Percentiles rank a stretch among this genome's conserved stretches.
phyloP scores from a whole-genome alignment of 257 asterid genomes.

The Rhazya stricta region DNA sequence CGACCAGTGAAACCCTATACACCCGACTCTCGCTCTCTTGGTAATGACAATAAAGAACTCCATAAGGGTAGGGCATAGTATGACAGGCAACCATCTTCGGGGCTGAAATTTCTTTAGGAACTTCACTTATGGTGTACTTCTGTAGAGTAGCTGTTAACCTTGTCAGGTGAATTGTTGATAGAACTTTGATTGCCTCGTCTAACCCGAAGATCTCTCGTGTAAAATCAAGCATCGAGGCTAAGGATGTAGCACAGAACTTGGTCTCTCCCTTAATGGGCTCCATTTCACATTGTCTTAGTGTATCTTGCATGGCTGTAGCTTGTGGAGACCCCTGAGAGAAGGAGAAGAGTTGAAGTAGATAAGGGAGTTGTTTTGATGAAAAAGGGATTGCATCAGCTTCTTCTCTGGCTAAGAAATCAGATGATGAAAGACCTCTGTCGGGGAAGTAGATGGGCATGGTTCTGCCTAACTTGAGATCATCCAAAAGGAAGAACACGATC shows the following conservation, averaged over 20 bases:
- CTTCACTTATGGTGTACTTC: constrained; percentile 36
- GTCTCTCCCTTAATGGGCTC: constrained; percentile 57
- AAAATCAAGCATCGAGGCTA: constrained; percentile 59
- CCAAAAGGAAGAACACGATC: constrained; percentile 52
- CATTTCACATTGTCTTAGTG: constrained; percentile 56
- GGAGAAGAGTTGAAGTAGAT: constrained; percentile 43
- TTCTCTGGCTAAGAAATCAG: constrained; percentile 36
- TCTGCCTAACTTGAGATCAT: constrained; percentile 49
- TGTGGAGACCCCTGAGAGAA: constrained; percentile 58
- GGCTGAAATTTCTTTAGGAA: constrained; percentile 31
- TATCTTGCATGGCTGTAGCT: constrained; percentile 59
- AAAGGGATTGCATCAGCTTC: constrained; percentile 67
- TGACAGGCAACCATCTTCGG: constrained; percentile 62
- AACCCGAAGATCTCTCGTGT: constrained; percentile 36
- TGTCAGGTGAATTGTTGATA: constrained; percentile 44
- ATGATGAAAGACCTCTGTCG: constrained; percentile 26
- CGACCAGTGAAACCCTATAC: constrained; percentile 31
- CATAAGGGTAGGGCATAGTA: constrained; percentile 66
- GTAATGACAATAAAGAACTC: constrained; percentile 62
- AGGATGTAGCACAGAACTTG: constrained; percentile 66
- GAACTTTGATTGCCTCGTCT: constrained; percentile 21
- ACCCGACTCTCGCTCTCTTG: constrained; percentile 50
- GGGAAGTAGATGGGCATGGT: constrained; percentile 55
- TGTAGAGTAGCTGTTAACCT: constrained; percentile 29
- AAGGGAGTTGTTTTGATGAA: constrained; percentile 35